A percentile compares a stretch with the other conserved stretches of the same genome.
Conservation (phyloP, 2,329 filamentous ascomycete species). For the Colletotrichum nymphaeae region DNA sequence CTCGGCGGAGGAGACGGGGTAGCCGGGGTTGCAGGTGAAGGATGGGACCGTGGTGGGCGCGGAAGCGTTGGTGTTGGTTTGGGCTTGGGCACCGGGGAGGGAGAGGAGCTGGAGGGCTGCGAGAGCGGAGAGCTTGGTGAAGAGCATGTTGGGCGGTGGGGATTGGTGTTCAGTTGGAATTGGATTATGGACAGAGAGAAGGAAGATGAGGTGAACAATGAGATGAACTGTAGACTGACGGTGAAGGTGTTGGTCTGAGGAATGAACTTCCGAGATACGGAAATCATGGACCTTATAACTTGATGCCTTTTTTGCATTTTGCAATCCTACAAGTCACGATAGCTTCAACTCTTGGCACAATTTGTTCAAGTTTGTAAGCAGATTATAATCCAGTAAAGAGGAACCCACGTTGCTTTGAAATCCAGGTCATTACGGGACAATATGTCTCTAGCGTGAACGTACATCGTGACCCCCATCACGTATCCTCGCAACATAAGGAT, state of each 20-base stretch:
- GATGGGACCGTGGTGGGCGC: background rate
- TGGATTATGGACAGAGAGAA: background rate
- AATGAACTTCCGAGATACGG: background rate
- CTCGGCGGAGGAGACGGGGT: conserved; percentile 9
- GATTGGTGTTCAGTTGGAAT: background rate
- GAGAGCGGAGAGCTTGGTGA: background rate
- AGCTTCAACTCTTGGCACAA: background rate
- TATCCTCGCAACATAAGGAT: background rate
- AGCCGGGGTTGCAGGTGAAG: conserved; percentile 5
- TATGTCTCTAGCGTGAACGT: background rate
- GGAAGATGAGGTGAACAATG: background rate
- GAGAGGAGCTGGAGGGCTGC: background rate
- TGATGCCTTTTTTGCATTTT: background rate
- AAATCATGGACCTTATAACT: background rate
- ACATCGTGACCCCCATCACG: accelerated
- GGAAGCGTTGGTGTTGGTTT: background rate
- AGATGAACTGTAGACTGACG: background rate
- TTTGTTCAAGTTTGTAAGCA: background rate
- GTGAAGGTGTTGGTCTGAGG: background rate
- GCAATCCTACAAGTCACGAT: background rate
- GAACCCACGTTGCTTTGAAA: background rate
- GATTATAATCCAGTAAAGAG: background rate
- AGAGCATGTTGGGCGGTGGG: background rate
- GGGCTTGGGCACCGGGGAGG: background rate
- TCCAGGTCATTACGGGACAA: background rate